Evolutionary conservation across 306 rosid species (phyloP).

Genomic region (Prosopis cineraria): DNA sequence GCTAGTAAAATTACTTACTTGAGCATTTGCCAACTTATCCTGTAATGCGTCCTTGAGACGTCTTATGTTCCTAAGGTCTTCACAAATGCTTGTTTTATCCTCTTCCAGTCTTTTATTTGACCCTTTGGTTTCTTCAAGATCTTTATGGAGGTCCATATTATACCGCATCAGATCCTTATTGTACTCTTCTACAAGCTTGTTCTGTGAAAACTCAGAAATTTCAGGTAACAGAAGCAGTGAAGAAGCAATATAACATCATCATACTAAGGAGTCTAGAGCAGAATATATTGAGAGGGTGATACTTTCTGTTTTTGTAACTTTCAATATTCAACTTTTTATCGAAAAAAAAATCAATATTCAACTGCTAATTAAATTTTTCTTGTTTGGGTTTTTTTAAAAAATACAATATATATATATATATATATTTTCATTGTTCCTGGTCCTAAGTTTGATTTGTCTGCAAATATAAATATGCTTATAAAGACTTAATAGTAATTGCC

Average conservation of each 20-base stretch:
- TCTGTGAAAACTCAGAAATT: slow-evolving; percentile 50
- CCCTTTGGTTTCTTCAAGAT: slow-evolving; percentile 62
- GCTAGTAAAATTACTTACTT: slow-evolving; percentile 46
- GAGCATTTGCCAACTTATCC: slow-evolving; percentile 62
- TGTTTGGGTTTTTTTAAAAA: slow-evolving; percentile 59
- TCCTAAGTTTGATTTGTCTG: too few species aligned
- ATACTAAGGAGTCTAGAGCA: background rate
- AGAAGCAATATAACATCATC: slow-evolving; percentile 13
- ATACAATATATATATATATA: too few species aligned
- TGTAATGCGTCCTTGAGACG: slow-evolving; percentile 78
- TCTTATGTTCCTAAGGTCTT: slow-evolving; percentile 68
- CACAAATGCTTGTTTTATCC: slow-evolving; percentile 78
- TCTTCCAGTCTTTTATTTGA: slow-evolving; percentile 68
- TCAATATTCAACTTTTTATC: background rate
- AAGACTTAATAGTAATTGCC: too few species aligned
- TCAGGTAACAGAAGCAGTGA: background rate
- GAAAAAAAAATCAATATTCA: too few species aligned
- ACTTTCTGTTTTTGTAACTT: background rate
- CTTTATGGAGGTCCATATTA: slow-evolving; percentile 73
- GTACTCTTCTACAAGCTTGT: slow-evolving; percentile 80
- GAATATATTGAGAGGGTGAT: background rate
- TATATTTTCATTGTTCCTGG: too few species aligned
- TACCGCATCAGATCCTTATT: slow-evolving; percentile 82
- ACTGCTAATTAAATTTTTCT: slow-evolving; percentile 52
- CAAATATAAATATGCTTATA: too few species aligned